Conservation (phyloP, 148 eudicot genomes). For the Drosera capensis region DNA sequence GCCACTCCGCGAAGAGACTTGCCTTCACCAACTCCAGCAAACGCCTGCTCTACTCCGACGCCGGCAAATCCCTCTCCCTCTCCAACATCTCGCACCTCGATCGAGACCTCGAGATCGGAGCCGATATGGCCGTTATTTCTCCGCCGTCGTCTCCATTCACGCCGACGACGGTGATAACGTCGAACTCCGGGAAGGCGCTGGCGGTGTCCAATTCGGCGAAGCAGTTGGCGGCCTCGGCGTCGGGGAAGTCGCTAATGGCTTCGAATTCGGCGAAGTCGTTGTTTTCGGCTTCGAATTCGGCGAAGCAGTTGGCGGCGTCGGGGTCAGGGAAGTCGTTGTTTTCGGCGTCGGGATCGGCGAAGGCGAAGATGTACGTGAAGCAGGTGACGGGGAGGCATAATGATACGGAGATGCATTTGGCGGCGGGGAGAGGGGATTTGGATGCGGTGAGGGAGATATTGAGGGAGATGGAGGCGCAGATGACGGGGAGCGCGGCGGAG, state of each 20-base stretch:
- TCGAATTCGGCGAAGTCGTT: slow-evolving; percentile 21
- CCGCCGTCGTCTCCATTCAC: background rate
- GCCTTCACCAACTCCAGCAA: background rate
- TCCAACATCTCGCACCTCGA: background rate
- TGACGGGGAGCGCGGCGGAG: slow-evolving; percentile 42
- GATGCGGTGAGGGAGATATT: slow-evolving; percentile 36
- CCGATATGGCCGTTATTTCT: background rate
- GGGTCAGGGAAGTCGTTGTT: slow-evolving; percentile 28
- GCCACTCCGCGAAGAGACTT: background rate
- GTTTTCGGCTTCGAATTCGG: slow-evolving; percentile 12
- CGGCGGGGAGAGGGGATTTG: slow-evolving; percentile 48
- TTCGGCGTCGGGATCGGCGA: slow-evolving; percentile 28
- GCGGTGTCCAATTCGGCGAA: slow-evolving; percentile 14
- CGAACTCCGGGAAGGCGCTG: slow-evolving; percentile 11
- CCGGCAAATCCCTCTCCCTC: no score
- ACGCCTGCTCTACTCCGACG: no score
- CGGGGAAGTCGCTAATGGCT: slow-evolving; percentile 7
- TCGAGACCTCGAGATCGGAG: slow-evolving; percentile 5
- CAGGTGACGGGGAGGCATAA: slow-evolving; percentile 73
- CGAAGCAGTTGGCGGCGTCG: slow-evolving; percentile 16
- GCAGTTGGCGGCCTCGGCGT: slow-evolving; percentile 16
- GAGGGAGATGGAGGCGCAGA: slow-evolving; percentile 47
- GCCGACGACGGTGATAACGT: slow-evolving; percentile 8
- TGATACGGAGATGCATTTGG: slow-evolving; percentile 66
- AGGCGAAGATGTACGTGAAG: slow-evolving; percentile 65